phyloP scores from a whole-genome alignment of 148 eudicot genomes.

The Arbutus unedo region DNA sequence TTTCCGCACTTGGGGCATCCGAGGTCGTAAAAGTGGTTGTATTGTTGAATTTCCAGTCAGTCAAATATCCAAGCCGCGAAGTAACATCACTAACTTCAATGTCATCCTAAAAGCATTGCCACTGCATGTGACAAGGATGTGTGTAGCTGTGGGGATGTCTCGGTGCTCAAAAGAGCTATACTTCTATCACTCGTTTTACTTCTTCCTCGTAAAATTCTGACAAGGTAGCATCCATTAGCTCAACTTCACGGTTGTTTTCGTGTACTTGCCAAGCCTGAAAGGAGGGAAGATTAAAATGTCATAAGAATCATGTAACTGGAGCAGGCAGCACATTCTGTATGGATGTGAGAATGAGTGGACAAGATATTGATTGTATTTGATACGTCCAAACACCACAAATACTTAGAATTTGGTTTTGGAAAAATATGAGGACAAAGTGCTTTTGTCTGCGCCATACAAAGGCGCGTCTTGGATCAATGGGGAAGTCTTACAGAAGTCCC shows the following conservation, averaged over 20 bases:
- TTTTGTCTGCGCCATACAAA: no score
- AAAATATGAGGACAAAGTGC: not conserved
- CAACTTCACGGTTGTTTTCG: no score
- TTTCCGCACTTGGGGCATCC: no score
- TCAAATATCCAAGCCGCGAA: slow-evolving; percentile 71
- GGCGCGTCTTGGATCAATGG: no score
- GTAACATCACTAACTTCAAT: slow-evolving; percentile 49
- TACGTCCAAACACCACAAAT: not conserved
- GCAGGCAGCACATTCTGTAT: not conserved
- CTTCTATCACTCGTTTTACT: slow-evolving; percentile 51
- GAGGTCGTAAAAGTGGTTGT: not conserved
- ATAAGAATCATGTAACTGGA: not conserved
- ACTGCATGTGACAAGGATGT: slow-evolving; percentile 86
- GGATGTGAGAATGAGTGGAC: not conserved
- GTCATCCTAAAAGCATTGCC: slow-evolving; percentile 78
- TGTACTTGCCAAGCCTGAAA: no score
- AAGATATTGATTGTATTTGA: not conserved
- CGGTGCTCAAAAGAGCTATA: slow-evolving; percentile 84
- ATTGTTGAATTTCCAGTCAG: slow-evolving; percentile 64
- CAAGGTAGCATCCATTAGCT: slow-evolving; percentile 55
- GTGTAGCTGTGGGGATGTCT: slow-evolving; percentile 67
- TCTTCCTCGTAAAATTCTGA: slow-evolving; percentile 47
- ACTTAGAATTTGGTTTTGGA: not conserved
- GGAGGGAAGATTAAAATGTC: no score
- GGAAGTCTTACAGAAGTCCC: no score